Conservation (phyloP, 1,139 yeast genomes). For the Diutina siamensis region DNA sequence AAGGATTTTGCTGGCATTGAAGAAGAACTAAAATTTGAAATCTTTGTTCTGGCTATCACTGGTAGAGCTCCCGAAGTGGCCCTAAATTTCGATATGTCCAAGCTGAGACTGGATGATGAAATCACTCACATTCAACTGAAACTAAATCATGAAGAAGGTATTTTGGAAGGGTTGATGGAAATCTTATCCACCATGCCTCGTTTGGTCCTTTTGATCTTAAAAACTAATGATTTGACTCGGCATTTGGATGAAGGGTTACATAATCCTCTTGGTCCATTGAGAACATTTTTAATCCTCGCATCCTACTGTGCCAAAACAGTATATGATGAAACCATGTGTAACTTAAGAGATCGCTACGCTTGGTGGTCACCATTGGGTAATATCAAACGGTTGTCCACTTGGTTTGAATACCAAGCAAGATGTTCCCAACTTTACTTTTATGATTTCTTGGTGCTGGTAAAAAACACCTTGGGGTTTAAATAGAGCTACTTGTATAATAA, state of each 20-base stretch:
- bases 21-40: constrained; percentile 62
- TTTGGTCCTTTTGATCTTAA: constrained; percentile 71
- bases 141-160: constrained; percentile 42
- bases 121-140: constrained; percentile 54
- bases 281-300: constrained; percentile 84
- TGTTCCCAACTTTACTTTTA: constrained; percentile 42
- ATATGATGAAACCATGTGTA: constrained; percentile 36
- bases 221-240: constrained; percentile 89
- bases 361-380: constrained; percentile 11
- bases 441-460: constrained; percentile 32
- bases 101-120: constrained; percentile 44
- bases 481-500: not conserved
- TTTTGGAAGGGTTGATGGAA: constrained; percentile 68
- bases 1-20: constrained; percentile 69
- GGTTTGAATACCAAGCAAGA: constrained; percentile 43
- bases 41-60: constrained; percentile 89
- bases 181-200: constrained; percentile 75
- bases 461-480: constrained; percentile 13
- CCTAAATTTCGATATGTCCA: constrained; percentile 36
- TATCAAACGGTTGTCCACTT: constrained; percentile 15
- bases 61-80: constrained; percentile 53
- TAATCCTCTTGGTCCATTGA: constrained; percentile 77
- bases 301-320: constrained; percentile 79
- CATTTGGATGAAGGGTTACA: constrained; percentile 74
- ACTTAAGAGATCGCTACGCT: not conserved